Evolutionary conservation across 345 rosid genomes (phyloP).

Genomic region (Viola odorata): DNA sequence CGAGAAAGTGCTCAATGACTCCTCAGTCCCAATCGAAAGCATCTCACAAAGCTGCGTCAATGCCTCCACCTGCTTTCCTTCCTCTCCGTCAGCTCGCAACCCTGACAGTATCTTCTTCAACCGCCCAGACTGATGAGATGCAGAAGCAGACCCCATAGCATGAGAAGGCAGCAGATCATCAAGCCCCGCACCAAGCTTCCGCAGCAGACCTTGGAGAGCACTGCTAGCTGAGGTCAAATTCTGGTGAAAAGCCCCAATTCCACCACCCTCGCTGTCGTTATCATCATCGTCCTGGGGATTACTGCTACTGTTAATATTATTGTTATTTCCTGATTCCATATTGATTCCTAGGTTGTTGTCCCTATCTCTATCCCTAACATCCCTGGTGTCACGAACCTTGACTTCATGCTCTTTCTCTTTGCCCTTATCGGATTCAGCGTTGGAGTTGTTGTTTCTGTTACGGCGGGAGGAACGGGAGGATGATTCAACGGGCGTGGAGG

Average conservation of each 20-base stretch:
- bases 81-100: constrained; percentile 90
- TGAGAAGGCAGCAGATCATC: constrained; percentile 89
- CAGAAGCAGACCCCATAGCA: constrained; percentile 73
- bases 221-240: constrained; percentile 92
- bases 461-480: constrained; percentile 75
- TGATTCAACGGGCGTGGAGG: constrained; percentile 42
- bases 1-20: constrained; percentile 84
- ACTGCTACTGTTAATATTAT: constrained; percentile 14
- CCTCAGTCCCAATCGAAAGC: constrained; percentile 97
- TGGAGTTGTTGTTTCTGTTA: constrained; percentile 25
- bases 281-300: constrained; percentile 61
- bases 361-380: constrained; percentile 33
- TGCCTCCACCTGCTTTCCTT: constrained; percentile 98
- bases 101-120: constrained; percentile 93
- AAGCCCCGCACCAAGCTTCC: constrained; percentile 95
- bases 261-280: constrained; percentile 81
- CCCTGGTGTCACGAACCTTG: constrained; percentile 49
- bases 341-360: constrained; percentile 39
- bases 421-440: constrained; percentile 56
- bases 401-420: constrained; percentile 90
- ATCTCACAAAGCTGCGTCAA: constrained; percentile 94
- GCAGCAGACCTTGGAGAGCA: constrained; percentile 82
- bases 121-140: constrained; percentile 77
- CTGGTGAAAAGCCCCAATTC: constrained; percentile 63
- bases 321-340: constrained; percentile 43